phyloP scores from a whole-genome alignment of 352 stramenopile genomes.

The Pythium pyrilobum region DNA sequence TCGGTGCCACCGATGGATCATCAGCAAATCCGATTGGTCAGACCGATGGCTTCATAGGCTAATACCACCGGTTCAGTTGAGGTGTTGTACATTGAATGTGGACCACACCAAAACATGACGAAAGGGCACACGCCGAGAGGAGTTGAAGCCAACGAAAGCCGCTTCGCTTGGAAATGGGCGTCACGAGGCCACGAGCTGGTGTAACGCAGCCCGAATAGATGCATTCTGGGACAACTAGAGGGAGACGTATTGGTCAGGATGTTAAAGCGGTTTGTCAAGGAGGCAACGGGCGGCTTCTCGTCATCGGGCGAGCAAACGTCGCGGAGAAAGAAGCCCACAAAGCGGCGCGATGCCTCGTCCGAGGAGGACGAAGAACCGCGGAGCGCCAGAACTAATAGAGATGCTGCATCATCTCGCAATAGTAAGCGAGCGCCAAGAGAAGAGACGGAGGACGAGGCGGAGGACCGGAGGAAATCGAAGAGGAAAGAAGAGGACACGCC shows the following conservation, averaged over 20 bases:
- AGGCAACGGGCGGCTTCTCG: constrained; percentile 23
- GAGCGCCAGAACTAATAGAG: too few relatives aligned
- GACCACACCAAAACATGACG: constrained; percentile 5
- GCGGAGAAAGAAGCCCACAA: constrained; percentile 7
- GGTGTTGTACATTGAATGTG: constrained; percentile 1
- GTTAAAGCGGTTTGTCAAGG: constrained; percentile 28
- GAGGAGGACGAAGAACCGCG: constrained; percentile 6
- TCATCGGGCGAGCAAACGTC: constrained; percentile 15
- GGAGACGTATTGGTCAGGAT: constrained; percentile 7
- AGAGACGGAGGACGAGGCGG: not conserved
- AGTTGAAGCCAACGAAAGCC: too few relatives aligned
- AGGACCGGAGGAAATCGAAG: not conserved
- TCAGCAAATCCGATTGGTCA: not conserved
- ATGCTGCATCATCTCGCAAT: too few relatives aligned
- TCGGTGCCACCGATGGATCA: not conserved
- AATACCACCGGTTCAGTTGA: constrained; percentile 1
- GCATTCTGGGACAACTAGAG: too few relatives aligned
- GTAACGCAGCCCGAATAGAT: too few relatives aligned
- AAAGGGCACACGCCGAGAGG: too few relatives aligned
- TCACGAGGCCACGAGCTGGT: too few relatives aligned
- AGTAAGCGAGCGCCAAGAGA: not conserved
- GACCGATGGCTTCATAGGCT: not conserved
- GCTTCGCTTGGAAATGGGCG: too few relatives aligned
- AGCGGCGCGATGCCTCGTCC: not conserved
- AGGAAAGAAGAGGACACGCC: constrained; percentile 1